Base-by-base conservation (phyloP, 768 basidiomycete genomes). In the Chiua virens region DNA sequence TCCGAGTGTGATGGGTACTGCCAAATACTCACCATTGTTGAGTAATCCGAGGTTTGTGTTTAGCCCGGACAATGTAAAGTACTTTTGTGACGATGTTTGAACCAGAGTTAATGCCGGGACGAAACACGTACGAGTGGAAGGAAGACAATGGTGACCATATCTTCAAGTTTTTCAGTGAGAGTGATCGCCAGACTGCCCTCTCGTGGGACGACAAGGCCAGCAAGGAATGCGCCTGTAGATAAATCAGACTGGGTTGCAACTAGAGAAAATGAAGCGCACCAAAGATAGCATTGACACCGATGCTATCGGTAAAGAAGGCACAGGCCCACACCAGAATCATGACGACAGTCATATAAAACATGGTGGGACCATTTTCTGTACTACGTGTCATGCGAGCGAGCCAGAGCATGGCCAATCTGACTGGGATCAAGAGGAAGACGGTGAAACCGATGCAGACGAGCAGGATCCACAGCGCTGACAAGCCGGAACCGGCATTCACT, bases 101-200 rank as follows among this genome's bases (percentile, higher is more conserved):
- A 44, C 35, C 5, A 35, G 5, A 17, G 20, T 27, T 18, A 48
- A 35, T 27, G 41, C 17, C 8, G 20, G 22, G 45, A 36, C 11
- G 22, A 21, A 30, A 25, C 17, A 50, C 45, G 54, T 62, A 91
- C 89, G 45, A 96, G 73, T 4, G 94, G 94, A 13, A 97, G 72
- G 71, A 97, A 95, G 39, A 95, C 84, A 52, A 95, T 86, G 0
- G 89, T 72, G 3, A 95, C 89, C 80, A 96, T 85, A 70, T 98
- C 96, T 71, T 99, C 97, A n/a, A 98, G 73, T 63, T 96, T 98
- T 60, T 96, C 92, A 0, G 91, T 93, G n/a, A 98, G 73, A 0
- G 85, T 77, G 45, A 94, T 90, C 1, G 88, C 83, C 32, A 99
- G 83, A 3, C 88, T 88, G 3, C 91, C 90, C 60, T 94, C 87